These are phyloP conservation scores for Chaetomiaceae sp. DNA, from an alignment of 2,329 filamentous ascomycete species.

Conservation along the genomic window DNA sequence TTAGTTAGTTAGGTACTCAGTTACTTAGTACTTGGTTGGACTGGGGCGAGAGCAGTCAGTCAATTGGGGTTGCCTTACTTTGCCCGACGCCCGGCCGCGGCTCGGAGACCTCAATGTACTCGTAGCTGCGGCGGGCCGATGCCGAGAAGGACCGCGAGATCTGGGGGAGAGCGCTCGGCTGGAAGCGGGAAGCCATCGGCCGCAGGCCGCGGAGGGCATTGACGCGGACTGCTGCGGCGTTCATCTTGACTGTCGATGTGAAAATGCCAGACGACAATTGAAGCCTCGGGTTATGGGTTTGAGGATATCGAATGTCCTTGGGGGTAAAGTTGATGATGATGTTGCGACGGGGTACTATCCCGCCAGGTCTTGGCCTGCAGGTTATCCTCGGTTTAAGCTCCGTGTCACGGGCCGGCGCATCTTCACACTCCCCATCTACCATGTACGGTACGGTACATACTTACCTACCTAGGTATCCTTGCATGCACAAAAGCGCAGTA, in stretches of 20 bases:
- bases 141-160: conserved; percentile 51
- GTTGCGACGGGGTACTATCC: background rate
- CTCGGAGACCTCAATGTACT: conserved; percentile 75
- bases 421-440: background rate
- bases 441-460: too few relatives aligned
- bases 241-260: conserved; percentile 13
- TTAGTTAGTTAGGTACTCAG: background rate
- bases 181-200: conserved; percentile 58
- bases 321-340: conserved; percentile 4
- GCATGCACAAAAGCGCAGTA: too few relatives aligned
- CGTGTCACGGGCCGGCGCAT: background rate
- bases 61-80: conserved; percentile 49
- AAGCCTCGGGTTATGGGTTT: background rate
- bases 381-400: conserved; percentile 27
- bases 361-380: conserved; percentile 9
- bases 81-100: conserved; percentile 87
- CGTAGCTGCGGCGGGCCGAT: conserved; percentile 51
- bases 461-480: too few relatives aligned
- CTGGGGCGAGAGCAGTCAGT: background rate
- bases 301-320: conserved; percentile 1
- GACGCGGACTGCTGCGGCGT: conserved; percentile 35
- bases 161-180: conserved; percentile 51
- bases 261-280: too few relatives aligned
- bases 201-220: conserved; percentile 52
- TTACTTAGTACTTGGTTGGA: background rate